Evolutionary conservation across 75 land plant species (phyloP).

Genomic region (Picea sitchensis): DNA sequence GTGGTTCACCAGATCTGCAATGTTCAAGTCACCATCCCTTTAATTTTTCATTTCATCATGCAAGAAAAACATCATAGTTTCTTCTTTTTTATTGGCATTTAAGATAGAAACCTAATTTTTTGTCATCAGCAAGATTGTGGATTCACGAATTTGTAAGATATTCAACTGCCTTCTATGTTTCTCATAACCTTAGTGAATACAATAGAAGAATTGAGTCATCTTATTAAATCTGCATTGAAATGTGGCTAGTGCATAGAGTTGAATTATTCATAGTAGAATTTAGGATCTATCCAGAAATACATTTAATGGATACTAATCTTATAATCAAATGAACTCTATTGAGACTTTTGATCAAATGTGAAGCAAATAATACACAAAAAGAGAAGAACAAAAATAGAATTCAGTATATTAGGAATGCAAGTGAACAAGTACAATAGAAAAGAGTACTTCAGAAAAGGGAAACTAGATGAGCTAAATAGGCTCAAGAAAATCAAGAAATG

Average conservation of each 20-base stretch:
- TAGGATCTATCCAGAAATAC: constrained; percentile 46
- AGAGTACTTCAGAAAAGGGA: too few relatives aligned
- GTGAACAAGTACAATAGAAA: too few relatives aligned
- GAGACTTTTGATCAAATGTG: neutral
- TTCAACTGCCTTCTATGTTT: constrained; percentile 18
- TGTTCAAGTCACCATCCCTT: constrained; percentile 43
- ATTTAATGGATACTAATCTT: constrained; percentile 13
- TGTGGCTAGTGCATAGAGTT: constrained; percentile 5
- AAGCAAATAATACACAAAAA: too few relatives aligned
- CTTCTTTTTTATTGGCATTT: constrained; percentile 24
- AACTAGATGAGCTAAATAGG: too few relatives aligned
- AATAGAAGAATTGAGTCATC: constrained; percentile 43
- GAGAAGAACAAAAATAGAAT: too few relatives aligned
- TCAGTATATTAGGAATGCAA: too few relatives aligned
- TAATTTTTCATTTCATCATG: constrained; percentile 56
- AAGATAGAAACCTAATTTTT: constrained; percentile 16
- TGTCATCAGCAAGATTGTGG: constrained; percentile 26
- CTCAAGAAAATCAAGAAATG: too few relatives aligned
- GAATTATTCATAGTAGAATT: constrained; percentile 51
- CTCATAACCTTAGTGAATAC: constrained; percentile 63
- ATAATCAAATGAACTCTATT: neutral
- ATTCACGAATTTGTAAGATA: constrained; percentile 13
- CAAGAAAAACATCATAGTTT: constrained; percentile 52
- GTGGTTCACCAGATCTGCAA: constrained; percentile 27
- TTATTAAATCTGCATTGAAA: constrained; percentile 20